phyloP scores from a whole-genome alignment of 306 rosid species.

The Acmispon strigosus region DNA sequence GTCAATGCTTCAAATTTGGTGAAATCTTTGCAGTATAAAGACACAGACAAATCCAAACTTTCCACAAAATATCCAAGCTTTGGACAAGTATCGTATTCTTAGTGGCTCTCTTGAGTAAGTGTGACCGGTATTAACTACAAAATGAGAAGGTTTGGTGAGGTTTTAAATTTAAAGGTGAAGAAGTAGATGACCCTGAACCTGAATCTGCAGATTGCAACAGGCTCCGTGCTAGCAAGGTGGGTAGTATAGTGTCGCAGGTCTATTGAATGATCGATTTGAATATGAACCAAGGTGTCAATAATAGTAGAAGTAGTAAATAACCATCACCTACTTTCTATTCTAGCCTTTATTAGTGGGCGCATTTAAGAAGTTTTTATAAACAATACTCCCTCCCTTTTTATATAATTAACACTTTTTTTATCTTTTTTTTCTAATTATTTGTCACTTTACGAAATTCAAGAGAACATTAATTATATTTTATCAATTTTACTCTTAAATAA shows the following conservation, averaged over 20 bases:
- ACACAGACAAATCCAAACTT: too few species aligned
- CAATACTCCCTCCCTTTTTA: too few species aligned
- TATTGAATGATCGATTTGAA: conserved; percentile 15
- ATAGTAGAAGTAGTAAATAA: background rate
- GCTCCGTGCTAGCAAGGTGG: background rate
- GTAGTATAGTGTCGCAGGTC: background rate
- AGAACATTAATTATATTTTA: too few species aligned
- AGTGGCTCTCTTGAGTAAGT: background rate
- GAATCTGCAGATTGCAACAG: background rate
- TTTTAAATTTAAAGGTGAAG: conserved; percentile 1
- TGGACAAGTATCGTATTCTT: background rate
- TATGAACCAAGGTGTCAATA: background rate
- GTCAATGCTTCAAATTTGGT: too few species aligned
- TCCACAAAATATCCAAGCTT: too few species aligned
- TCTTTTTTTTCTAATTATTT: too few species aligned
- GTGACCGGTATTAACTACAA: background rate
- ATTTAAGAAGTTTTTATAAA: too few species aligned
- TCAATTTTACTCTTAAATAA: too few species aligned
- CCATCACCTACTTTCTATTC: conserved; percentile 12
- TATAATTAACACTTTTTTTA: too few species aligned
- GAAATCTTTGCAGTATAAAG: too few species aligned
- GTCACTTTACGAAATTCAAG: too few species aligned
- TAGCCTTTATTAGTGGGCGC: background rate
- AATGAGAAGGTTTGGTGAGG: conserved; percentile 17
- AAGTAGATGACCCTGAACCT: background rate